Base-by-base conservation (phyloP, 1,139 yeast genomes). In the Blastobotrys illinoisensis region DNA sequence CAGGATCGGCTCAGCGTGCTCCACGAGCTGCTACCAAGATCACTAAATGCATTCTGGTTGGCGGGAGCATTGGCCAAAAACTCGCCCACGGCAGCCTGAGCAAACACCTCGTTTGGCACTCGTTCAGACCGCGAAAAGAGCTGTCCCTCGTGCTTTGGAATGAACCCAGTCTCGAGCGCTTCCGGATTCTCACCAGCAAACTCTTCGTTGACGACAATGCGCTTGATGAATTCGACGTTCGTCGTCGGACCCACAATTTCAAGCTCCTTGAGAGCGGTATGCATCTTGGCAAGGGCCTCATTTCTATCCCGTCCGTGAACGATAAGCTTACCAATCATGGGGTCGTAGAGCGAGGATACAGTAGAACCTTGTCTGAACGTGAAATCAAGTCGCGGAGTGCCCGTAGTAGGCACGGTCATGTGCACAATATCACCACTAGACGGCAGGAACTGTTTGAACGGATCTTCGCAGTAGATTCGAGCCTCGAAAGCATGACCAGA, bases 261-360 rank as follows among this genome's bases (percentile, higher is more conserved):
- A 46, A 67, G 61, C 55, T 65, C 68, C 26, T 64, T 65, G 36
- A 69, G 61, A 9, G 71, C 70, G 13, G 62, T 56, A 32, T 60
- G 57, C 64, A 69, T 60, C 56, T 67, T 67, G 32, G 63, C 56
- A 23, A 69, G 60, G 1, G 73, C 71, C 54, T 68, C 70, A 20
- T 61, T 61, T n/a, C 73, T 63, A 50, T 57, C 58, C 13, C 56
- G 54, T 5, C 71, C 72, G 40, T 62, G 57, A 21, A 69, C 71
- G 56, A 69, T 69, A n/a, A 69, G 62, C 59, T 69, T 69, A 21
- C 72, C 73, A 50, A 69, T 65, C 72, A 69, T 69, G 23, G 73
- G 73, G 50, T 69, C 73, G 48, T 68, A 69, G 18, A 67, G 60
- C 6, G 73, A 64, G 6, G 71, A 65, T 3, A 69, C 70, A 1